Evolutionary conservation across 148 eudicot genomes (phyloP).

Genomic region (Rhododendron molle): DNA sequence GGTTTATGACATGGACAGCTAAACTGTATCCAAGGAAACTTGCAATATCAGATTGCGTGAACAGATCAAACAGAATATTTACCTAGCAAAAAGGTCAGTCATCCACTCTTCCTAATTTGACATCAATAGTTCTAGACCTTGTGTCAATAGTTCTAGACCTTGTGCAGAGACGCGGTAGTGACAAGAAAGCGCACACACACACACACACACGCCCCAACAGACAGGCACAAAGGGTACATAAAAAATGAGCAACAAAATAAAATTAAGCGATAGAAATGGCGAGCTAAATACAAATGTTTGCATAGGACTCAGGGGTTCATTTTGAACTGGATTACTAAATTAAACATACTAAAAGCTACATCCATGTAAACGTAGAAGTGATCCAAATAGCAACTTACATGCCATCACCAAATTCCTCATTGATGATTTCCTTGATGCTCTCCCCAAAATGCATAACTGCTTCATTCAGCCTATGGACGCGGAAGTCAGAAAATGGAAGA

Average conservation of each 20-base stretch:
- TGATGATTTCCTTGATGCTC: constrained; percentile 91
- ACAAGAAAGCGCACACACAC: neutral
- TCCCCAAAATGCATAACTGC: constrained; percentile 95
- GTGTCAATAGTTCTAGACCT: too few relatives aligned
- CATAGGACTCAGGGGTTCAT: neutral
- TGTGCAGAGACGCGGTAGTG: neutral
- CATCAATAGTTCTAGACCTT: neutral
- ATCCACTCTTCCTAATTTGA: neutral
- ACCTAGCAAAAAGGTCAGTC: neutral
- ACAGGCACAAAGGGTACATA: neutral
- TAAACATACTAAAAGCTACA: neutral
- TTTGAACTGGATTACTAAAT: neutral
- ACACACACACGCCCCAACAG: neutral
- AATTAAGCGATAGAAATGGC: neutral
- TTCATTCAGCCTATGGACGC: constrained; percentile 67
- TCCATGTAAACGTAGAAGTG: neutral
- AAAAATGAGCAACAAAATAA: neutral
- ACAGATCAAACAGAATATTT: too few relatives aligned
- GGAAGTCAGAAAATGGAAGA: constrained; percentile 1
- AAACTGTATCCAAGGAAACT: neutral
- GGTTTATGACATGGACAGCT: too few relatives aligned
- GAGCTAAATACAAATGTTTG: neutral
- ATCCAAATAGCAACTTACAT: constrained; percentile 49
- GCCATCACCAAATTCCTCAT: constrained; percentile 98
- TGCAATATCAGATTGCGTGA: neutral